Percentiles rank a stretch among this genome's conserved stretches.
Conservation (phyloP, 495 filamentous ascomycete species). For the Peziza echinospora region DNA sequence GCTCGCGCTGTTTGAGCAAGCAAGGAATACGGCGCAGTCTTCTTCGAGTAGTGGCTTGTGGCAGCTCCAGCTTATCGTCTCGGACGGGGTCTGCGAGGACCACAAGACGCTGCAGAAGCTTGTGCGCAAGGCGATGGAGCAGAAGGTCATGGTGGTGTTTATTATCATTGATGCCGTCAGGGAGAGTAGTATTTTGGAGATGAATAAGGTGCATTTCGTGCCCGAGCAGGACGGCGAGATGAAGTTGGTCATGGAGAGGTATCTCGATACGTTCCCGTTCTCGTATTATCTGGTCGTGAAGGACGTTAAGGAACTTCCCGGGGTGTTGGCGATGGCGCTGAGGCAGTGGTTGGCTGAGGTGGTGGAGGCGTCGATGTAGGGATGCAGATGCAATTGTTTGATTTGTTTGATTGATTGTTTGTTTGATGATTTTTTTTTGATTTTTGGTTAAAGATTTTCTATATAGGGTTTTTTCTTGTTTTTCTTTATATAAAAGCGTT, state of each 20-base stretch:
- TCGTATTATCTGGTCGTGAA: conserved; percentile 86
- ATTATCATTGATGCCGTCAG: conserved; percentile 73
- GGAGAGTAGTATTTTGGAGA: conserved; percentile 44
- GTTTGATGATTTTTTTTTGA: background rate
- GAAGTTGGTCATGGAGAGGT: conserved; percentile 58
- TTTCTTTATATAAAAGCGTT: too few species aligned
- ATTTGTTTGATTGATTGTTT: background rate
- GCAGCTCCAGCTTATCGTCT: conserved; percentile 85
- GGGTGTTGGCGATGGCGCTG: conserved; percentile 65
- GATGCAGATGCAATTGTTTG: background rate
- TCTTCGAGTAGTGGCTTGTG: conserved; percentile 57
- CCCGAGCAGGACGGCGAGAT: conserved; percentile 39
- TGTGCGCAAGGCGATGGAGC: conserved; percentile 68
- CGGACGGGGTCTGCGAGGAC: conserved; percentile 77
- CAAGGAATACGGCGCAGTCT: conserved; percentile 35
- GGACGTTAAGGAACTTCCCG: conserved; percentile 73
- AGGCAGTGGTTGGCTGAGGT: conserved; percentile 96
- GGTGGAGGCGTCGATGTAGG: conserved; percentile 18
- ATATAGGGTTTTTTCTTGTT: too few species aligned
- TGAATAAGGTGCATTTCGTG: conserved; percentile 63
- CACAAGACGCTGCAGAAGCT: conserved; percentile 65
- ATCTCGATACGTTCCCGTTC: conserved; percentile 91
- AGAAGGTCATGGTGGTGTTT: conserved; percentile 94
- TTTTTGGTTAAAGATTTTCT: too few species aligned
- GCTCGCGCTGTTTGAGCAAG: conserved; percentile 60